These are phyloP conservation scores for Calonectria honghensis DNA, from an alignment of 2,329 filamentous ascomycete genomes.

Conservation along the genomic window DNA sequence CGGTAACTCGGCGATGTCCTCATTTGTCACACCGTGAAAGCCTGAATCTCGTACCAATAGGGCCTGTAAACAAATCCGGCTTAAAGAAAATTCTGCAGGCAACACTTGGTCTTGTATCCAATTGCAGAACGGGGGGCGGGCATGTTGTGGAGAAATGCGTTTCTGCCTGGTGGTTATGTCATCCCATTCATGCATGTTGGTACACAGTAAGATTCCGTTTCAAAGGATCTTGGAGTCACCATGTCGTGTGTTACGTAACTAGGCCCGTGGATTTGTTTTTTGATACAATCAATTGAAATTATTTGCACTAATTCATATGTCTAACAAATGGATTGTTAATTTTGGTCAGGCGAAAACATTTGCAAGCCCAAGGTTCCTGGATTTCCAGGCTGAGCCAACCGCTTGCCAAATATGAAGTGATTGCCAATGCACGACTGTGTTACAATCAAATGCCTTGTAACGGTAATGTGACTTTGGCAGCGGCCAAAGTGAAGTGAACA, in stretches of 20 bases:
- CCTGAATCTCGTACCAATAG: background rate
- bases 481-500: no score
- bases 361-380: no score
- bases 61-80: background rate
- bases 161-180: background rate
- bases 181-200: background rate
- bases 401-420: no score
- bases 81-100: background rate
- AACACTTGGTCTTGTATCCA: background rate
- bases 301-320: no score
- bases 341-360: no score
- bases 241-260: background rate
- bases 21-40: constrained; percentile 1
- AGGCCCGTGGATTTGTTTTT: no score
- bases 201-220: background rate
- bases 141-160: constrained; percentile 8
- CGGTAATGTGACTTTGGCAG: no score
- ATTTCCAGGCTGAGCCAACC: no score
- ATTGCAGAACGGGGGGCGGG: background rate
- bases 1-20: background rate
- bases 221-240: background rate
- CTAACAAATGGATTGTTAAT: no score
- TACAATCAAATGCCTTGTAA: no score
- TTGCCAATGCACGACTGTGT: no score
- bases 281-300: no score